A percentile compares a stretch with the other conserved stretches of the same genome.
phyloP scores from a whole-genome alignment of 2,329 filamentous ascomycete species.

The Paecilomyces fulvus region DNA sequence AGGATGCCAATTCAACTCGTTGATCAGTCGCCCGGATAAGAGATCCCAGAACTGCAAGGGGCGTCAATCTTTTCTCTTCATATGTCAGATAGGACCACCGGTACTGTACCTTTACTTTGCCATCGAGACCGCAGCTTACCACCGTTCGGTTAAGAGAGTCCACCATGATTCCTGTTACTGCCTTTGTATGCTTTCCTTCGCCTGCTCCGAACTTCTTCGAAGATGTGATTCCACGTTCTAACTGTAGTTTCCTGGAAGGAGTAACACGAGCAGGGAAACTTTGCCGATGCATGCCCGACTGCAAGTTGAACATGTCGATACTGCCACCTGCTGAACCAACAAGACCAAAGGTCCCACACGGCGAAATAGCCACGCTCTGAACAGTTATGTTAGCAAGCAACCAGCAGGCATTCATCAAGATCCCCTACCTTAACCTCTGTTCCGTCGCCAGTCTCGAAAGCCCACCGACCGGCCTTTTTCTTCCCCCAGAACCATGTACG shows the following conservation, averaged over 20 bases:
- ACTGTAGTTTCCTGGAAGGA: conserved; percentile 62
- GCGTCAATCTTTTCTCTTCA: not conserved
- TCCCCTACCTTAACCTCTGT: conserved; percentile 55
- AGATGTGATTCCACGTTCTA: conserved; percentile 39
- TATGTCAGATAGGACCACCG: not conserved
- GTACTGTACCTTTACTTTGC: conserved; percentile 63
- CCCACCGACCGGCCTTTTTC: conserved; percentile 87
- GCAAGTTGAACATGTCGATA: conserved; percentile 93
- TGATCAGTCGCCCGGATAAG: conserved; percentile 64
- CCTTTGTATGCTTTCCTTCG: conserved; percentile 66
- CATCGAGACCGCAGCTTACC: conserved; percentile 81
- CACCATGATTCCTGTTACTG: conserved; percentile 77
- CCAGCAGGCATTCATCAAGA: not conserved
- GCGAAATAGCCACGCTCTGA: conserved; percentile 75
- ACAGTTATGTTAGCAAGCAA: conserved; percentile 8
- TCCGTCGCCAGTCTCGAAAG: conserved; percentile 75
- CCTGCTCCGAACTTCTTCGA: conserved; percentile 36
- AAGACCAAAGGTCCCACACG: conserved; percentile 88
- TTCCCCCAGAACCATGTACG: conserved; percentile 98
- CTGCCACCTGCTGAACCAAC: conserved; percentile 75
- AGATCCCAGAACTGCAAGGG: conserved; percentile 77
- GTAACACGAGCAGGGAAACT: conserved; percentile 75
- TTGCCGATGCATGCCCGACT: conserved; percentile 82
- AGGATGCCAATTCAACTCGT: conserved; percentile 76
- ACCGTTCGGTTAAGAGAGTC: conserved; percentile 83